A percentile compares a stretch with the other conserved stretches of the same genome.
Evolutionary conservation across 108 stramenopile species (phyloP).

Genomic region (Nitzschia palea): DNA sequence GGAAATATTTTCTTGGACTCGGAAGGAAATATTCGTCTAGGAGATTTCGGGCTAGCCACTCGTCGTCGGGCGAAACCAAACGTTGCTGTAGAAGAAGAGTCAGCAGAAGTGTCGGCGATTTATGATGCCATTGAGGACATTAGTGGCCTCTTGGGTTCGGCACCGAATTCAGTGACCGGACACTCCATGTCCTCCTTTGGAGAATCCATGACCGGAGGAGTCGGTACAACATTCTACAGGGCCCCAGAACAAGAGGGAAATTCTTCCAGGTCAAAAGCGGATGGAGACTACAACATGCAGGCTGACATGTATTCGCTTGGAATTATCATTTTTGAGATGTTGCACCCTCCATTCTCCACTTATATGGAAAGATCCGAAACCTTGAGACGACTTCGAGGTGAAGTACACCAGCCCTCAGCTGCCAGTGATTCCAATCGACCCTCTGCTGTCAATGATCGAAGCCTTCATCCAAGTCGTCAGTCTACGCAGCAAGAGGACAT

Average conservation of each 20-base stretch:
- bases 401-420: neutral
- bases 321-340: conserved; percentile 78
- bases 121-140: conserved; percentile 63
- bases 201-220: conserved; percentile 79
- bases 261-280: conserved; percentile 21
- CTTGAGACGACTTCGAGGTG: conserved; percentile 26
- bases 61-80: conserved; percentile 24
- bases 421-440: neutral
- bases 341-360: conserved; percentile 64
- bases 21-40: conserved; percentile 56
- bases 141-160: conserved; percentile 38
- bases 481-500: conserved; percentile 1
- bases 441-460: conserved; percentile 4
- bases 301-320: conserved; percentile 85
- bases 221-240: conserved; percentile 70
- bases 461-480: conserved; percentile 10
- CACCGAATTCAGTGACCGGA: neutral
- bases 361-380: conserved; percentile 34
- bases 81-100: conserved; percentile 18
- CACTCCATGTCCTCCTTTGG: conserved; percentile 7
- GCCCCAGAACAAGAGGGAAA: conserved; percentile 68
- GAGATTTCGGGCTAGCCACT: conserved; percentile 70
- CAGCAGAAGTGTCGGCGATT: conserved; percentile 40
- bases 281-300: conserved; percentile 55
- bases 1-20: conserved; percentile 73